phyloP scores from a whole-genome alignment of 305 asterid species.

The Striga hermonthica region DNA sequence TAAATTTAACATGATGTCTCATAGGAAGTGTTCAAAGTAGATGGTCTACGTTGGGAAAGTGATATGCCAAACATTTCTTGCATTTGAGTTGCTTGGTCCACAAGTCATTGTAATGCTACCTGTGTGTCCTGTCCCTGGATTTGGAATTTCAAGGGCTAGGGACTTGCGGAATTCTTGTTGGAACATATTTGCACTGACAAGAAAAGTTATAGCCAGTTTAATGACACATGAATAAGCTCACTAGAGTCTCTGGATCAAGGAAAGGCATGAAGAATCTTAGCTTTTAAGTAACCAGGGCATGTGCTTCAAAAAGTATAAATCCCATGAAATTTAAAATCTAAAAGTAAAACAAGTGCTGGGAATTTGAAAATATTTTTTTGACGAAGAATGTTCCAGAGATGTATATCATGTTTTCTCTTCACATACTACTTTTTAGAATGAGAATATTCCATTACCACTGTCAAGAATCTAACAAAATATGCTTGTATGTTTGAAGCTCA shows the following conservation, averaged over 20 bases:
- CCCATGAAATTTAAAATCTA: not conserved
- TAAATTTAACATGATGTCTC: not conserved
- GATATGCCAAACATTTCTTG: conserved; percentile 6
- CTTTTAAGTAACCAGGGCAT: not conserved
- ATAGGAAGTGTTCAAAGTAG: conserved; percentile 12
- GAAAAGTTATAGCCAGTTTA: not conserved
- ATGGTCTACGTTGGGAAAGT: not conserved
- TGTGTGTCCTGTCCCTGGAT: conserved; percentile 1
- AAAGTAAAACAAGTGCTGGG: conserved; percentile 1
- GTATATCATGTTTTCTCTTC: conserved; percentile 17
- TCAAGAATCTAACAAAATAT: not conserved
- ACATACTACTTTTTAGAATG: conserved; percentile 17
- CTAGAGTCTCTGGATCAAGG: conserved; percentile 4
- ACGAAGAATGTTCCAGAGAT: not conserved
- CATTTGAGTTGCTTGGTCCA: conserved; percentile 4
- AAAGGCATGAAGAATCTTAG: conserved; percentile 5
- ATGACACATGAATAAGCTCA: not conserved
- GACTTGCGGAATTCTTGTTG: not conserved
- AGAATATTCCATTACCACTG: conserved; percentile 6
- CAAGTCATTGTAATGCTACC: not conserved
- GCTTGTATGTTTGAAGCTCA: conserved; percentile 15
- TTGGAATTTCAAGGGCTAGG: conserved; percentile 8
- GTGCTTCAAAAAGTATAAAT: conserved; percentile 10
- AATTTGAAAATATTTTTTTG: not conserved
- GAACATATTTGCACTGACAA: not conserved